Base-by-base conservation (phyloP, 2,329 filamentous ascomycete genomes). In the Xenoacremonium recifei region DNA sequence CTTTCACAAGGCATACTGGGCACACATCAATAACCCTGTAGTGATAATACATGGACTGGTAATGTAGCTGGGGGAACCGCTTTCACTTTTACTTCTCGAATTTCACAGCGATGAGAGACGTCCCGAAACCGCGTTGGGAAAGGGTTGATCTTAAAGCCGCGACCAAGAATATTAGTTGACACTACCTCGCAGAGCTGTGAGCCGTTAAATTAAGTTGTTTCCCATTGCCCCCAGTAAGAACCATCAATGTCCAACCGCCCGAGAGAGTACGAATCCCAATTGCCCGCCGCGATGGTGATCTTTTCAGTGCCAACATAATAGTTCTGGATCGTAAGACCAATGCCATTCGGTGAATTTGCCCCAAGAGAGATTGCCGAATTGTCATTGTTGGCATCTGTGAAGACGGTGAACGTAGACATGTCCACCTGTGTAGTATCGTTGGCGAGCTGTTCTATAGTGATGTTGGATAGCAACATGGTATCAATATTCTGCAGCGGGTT, bases 401-500 rank as follows among this genome's bases (percentile, higher is more conserved):
- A 48, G 2, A 50, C 45, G 10, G 39, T 21, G 29, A 50, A 45
- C 13, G 33, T 46, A 30, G 45, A 48, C 19, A 20, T 20, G 9
- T 42, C 45, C 5, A 50, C 45, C 17, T 44, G 29, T 2, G 32
- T 42, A 13, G 42, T 32, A 4, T 15, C 25, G 2, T 30, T 21
- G 3, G 35, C 33, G 4, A 50, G 40, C 32, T 39, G 9, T 23
- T 48, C 48, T 10, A 48, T 41, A 21, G 18, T 37, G 19, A 50
- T 48, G 29, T 50, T 50, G 6, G 25, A 31, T n/a, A 50, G 36
- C 16, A 23, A 20, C 25, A 50, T 35, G n/a, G 25, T 41, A 20
- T 50, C 48, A 18, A 30, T 44, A 32, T 37, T 50, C 6, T 50
- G 30, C n/a, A 53, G 39, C 11, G 50, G 50, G 35, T 48, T 47